Evolutionary conservation across 2,329 filamentous ascomycete genomes (phyloP).

Genomic region (Aspergillus texensis): DNA sequence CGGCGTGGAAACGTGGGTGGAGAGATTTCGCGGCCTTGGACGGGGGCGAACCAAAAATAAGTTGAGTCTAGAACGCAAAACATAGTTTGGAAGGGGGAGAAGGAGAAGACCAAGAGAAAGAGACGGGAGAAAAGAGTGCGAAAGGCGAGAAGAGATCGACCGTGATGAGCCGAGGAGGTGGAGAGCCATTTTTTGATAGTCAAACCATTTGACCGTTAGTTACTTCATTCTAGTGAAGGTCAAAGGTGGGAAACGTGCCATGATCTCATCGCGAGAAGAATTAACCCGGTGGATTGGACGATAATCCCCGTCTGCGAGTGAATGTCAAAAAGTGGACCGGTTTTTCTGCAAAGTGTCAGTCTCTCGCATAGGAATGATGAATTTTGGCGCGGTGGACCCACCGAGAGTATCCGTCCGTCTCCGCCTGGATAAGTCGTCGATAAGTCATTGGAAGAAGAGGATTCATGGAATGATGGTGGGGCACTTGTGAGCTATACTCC

Average conservation of each 20-base stretch:
- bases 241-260: background rate
- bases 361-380: background rate
- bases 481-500: background rate
- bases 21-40: slow-evolving; percentile 6
- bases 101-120: background rate
- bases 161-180: background rate
- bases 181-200: background rate
- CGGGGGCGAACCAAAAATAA: slow-evolving; percentile 19
- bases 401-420: background rate
- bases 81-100: background rate
- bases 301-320: background rate
- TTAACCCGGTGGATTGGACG: background rate
- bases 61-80: slow-evolving; percentile 16
- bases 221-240: background rate
- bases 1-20: slow-evolving; percentile 10
- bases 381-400: background rate
- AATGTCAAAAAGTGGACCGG: background rate
- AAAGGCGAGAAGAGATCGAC: background rate
- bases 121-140: background rate
- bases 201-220: background rate
- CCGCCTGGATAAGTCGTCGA: background rate
- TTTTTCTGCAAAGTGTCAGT: background rate
- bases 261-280: background rate
- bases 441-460: background rate
- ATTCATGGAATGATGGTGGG: background rate